A percentile compares a stretch with the other conserved stretches of the same genome.
These are phyloP conservation scores for Arthrinium puccinioides DNA, from an alignment of 2,329 filamentous ascomycete genomes.

Conservation along the genomic window DNA sequence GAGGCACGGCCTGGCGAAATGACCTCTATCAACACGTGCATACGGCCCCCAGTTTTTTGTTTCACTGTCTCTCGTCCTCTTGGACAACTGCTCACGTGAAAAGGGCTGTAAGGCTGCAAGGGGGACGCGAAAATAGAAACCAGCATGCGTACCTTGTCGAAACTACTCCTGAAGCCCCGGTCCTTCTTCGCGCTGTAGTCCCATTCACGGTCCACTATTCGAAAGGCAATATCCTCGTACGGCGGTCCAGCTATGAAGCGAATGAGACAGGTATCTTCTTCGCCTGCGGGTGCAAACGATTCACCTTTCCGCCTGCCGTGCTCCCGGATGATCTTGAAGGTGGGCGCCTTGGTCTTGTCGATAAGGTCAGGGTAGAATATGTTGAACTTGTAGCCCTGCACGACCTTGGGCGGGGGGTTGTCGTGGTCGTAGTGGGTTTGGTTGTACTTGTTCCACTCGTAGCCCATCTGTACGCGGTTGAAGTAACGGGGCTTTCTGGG, in stretches of 20 bases:
- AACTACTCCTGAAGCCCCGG: constrained; percentile 89
- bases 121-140: constrained; percentile 7
- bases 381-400: constrained; percentile 99
- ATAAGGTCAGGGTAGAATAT: constrained; percentile 98
- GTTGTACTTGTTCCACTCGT: constrained; percentile 99
- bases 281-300: constrained; percentile 85
- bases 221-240: constrained; percentile 94
- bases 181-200: constrained; percentile 96
- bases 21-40: too few species aligned
- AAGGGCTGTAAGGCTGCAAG: constrained; percentile 9
- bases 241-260: constrained; percentile 91
- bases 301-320: constrained; percentile 83
- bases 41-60: background rate
- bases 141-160: constrained; percentile 78
- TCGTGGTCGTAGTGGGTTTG: constrained; percentile 99
- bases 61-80: background rate
- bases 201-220: constrained; percentile 98
- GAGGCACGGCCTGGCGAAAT: too few species aligned
- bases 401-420: constrained; percentile 94
- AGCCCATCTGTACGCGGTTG: constrained; percentile 97
- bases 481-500: constrained; percentile 94
- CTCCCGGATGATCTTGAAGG: constrained; percentile 92
- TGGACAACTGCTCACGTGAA: constrained; percentile 8
- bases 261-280: constrained; percentile 95
- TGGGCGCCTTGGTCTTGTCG: constrained; percentile 89